Conservation (phyloP, 192 early-diverging fungal species). For the Spizellomyces punctatus region DNA sequence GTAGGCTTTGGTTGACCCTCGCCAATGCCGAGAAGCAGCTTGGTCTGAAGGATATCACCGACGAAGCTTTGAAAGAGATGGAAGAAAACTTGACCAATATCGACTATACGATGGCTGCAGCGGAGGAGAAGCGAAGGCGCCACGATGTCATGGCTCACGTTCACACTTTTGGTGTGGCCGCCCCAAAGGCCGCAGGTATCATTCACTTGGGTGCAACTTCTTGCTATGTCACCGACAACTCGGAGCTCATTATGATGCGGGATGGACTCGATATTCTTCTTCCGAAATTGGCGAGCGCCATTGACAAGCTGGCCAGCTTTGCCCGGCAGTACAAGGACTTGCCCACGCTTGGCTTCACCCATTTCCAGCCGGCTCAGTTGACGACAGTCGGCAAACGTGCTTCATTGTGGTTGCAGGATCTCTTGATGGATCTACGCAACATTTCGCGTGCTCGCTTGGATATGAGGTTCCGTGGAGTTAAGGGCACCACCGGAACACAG, state of each 20-base stretch:
- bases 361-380: slow-evolving; percentile 98
- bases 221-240: slow-evolving; percentile 99
- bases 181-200: slow-evolving; percentile 86
- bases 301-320: slow-evolving; percentile 79
- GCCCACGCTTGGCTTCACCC: slow-evolving; percentile 97
- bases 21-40: slow-evolving; percentile 92
- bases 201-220: slow-evolving; percentile 98
- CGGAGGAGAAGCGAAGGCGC: slow-evolving; percentile 89
- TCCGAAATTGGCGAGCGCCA: slow-evolving; percentile 82
- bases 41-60: slow-evolving; percentile 85
- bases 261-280: slow-evolving; percentile 92
- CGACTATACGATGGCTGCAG: slow-evolving; percentile 86
- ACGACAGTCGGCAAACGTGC: slow-evolving; percentile 98
- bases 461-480: slow-evolving; percentile 91
- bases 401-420: slow-evolving; percentile 94
- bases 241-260: slow-evolving; percentile 96
- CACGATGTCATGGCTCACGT: slow-evolving; percentile 99
- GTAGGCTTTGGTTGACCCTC: slow-evolving; percentile 91
- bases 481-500: slow-evolving; percentile 99
- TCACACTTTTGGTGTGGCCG: slow-evolving; percentile 82
- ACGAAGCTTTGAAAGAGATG: slow-evolving; percentile 89
- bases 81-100: slow-evolving; percentile 79
- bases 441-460: slow-evolving; percentile 85
- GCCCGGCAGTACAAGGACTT: slow-evolving; percentile 77
- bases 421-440: slow-evolving; percentile 96